phyloP scores from a whole-genome alignment of 441 rosid species.

The Hura crepitans region DNA sequence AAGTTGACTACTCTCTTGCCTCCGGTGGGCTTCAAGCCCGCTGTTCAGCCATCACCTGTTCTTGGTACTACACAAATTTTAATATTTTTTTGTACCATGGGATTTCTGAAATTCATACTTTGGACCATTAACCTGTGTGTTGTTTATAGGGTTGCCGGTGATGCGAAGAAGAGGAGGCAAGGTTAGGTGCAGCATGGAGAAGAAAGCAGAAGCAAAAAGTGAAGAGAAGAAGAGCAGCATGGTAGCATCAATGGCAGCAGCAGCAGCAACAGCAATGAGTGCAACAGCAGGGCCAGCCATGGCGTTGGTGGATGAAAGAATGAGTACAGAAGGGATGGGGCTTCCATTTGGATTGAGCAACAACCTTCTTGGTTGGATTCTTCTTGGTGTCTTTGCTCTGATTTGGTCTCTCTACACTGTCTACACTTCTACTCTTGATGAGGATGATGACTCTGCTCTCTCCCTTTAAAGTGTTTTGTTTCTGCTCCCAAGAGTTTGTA shows the following conservation, averaged over 20 bases:
- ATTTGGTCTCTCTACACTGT: constrained; percentile 68
- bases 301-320: constrained; percentile 76
- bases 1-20: constrained; percentile 10
- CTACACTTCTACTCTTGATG: constrained; percentile 63
- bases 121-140: no score
- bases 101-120: no score
- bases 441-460: constrained; percentile 82
- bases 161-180: constrained; percentile 7
- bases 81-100: no score
- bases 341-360: constrained; percentile 88
- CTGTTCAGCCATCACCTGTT: background rate
- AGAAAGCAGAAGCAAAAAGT: background rate
- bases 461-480: constrained; percentile 40
- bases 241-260: constrained; percentile 10
- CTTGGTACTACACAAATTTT: constrained; percentile 6
- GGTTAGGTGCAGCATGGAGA: constrained; percentile 15
- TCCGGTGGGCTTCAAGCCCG: constrained; percentile 9
- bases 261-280: constrained; percentile 10
- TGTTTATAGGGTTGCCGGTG: constrained; percentile 7
- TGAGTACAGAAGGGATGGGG: constrained; percentile 85
- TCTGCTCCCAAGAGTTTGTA: background rate
- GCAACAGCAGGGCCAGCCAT: constrained; percentile 58
- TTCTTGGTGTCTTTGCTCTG: constrained; percentile 73
- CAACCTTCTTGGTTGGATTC: constrained; percentile 89
- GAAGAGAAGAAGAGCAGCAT: background rate